Evolutionary conservation across 441 rosid genomes (phyloP).

Genomic region (Flueggea neowawraea): DNA sequence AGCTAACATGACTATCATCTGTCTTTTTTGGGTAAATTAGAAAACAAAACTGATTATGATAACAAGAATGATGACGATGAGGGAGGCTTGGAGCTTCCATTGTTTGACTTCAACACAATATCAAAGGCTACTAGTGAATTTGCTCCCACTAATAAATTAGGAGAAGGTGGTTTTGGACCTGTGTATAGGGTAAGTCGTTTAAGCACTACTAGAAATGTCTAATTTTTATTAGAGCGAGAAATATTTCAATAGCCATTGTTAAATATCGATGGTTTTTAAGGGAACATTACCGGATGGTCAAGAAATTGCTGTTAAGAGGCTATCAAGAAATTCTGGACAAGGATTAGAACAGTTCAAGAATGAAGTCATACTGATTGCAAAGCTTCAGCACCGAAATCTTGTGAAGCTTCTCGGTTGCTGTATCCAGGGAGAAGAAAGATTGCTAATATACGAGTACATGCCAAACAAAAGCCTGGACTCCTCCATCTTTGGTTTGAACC

Average conservation of each 20-base stretch:
- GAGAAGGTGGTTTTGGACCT: background rate
- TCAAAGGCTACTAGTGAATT: background rate
- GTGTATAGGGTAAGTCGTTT: background rate
- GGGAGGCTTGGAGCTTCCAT: conserved; percentile 5
- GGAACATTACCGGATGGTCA: conserved; percentile 42
- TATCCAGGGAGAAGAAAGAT: conserved; percentile 31
- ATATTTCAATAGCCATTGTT: no score
- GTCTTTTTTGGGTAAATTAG: conserved; percentile 6
- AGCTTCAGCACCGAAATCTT: conserved; percentile 43
- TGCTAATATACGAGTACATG: conserved; percentile 44
- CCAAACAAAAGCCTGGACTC: conserved; percentile 40
- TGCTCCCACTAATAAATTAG: background rate
- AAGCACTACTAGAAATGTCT: no score
- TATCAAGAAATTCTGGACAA: conserved; percentile 39
- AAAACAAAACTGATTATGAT: background rate
- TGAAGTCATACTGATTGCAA: conserved; percentile 35
- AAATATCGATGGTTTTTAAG: no score
- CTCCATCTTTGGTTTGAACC: background rate
- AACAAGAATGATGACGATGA: background rate
- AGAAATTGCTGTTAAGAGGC: conserved; percentile 41
- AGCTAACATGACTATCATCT: background rate
- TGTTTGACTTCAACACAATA: background rate
- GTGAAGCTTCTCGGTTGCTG: conserved; percentile 40
- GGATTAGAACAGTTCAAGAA: conserved; percentile 42
- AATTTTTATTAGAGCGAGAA: no score